A percentile compares a stretch with the other conserved stretches of the same genome.
phyloP scores from a whole-genome alignment of 2,329 filamentous ascomycete species.

The Fusarium albidum region DNA sequence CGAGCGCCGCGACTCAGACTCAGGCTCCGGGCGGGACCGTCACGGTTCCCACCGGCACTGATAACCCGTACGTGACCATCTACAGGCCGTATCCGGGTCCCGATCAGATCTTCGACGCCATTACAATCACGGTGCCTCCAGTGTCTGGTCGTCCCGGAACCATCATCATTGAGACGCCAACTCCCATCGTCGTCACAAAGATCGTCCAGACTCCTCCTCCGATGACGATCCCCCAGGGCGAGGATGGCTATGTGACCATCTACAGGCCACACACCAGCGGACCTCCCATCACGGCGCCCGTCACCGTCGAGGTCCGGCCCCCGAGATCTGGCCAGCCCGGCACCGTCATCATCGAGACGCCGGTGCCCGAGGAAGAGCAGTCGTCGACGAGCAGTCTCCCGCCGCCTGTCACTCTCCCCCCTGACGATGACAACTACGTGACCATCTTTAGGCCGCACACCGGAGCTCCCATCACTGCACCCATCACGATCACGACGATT shows the following conservation, averaged over 20 bases:
- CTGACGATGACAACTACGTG: background rate
- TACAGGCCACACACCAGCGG: no score
- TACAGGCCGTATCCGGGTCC: background rate
- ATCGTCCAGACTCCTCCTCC: background rate
- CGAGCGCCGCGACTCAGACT: constrained; percentile 5
- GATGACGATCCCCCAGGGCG: no score
- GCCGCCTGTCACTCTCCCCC: no score
- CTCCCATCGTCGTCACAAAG: background rate
- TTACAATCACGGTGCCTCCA: background rate
- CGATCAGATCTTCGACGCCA: background rate
- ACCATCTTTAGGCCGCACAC: constrained; percentile 25
- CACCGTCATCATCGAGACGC: constrained; percentile 17
- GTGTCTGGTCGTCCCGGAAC: background rate
- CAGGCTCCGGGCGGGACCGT: background rate
- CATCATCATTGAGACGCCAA: background rate
- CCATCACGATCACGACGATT: constrained; percentile 20
- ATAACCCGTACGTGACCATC: constrained; percentile 24
- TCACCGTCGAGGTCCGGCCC: constrained; percentile 14
- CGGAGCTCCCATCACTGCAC: constrained; percentile 16
- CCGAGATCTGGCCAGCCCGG: constrained; percentile 12
- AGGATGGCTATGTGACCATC: no score
- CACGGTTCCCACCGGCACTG: background rate
- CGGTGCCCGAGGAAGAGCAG: background rate
- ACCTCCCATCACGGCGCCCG: background rate
- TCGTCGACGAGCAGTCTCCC: no score